Evolutionary conservation across 306 rosid species (phyloP), one percentile per base, ranked within the genome.

Genomic region (Ochetophila trinervis): DNA sequence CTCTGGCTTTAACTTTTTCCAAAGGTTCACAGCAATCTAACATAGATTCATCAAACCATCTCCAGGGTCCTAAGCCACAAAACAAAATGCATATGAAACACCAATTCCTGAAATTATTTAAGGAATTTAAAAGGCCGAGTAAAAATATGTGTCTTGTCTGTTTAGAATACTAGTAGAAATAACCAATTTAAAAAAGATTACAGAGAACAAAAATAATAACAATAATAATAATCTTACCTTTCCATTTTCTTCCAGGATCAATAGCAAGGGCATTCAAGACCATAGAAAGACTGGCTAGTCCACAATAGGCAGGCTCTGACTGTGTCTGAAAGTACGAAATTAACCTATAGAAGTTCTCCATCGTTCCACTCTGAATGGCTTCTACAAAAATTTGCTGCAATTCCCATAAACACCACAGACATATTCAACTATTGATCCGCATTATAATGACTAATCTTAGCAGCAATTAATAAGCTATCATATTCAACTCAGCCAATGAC

Each of bases 41-140:
- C 98, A 93, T 93, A 48, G 98, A 84, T 62, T 93, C 98, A 82
- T 93, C 98, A 65, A 87, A 89, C 98, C 98, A 93, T 79, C 97
- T 93, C 98, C 98, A 89, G 68, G 98, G 95, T 35, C 98, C 96
- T 93, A 66, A 30, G 54, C 16, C 20, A 62, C n/a, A 78, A 76
- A 71, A 5, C 21, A 36, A 51, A 48, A 32, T 18, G 15, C 62
- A 59, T n/a, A 51, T 62, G 44, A 30, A 24, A 57, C 64, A 60
- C 34, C 10, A 9, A 62, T 65, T 51, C 12, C 45, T 40, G 45
- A 40, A 7, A 40, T 6, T 40, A 40, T 40, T 50, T 22, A 16
- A 16, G 19, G 21, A 50, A 50, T 16, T 50, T 50, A n/a, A 50
- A 50, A 19, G 17, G 16, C 1, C 9, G 13, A 17, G 13, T 12